phyloP scores from a whole-genome alignment of 306 rosid genomes.

The Begonia loranthoides region DNA sequence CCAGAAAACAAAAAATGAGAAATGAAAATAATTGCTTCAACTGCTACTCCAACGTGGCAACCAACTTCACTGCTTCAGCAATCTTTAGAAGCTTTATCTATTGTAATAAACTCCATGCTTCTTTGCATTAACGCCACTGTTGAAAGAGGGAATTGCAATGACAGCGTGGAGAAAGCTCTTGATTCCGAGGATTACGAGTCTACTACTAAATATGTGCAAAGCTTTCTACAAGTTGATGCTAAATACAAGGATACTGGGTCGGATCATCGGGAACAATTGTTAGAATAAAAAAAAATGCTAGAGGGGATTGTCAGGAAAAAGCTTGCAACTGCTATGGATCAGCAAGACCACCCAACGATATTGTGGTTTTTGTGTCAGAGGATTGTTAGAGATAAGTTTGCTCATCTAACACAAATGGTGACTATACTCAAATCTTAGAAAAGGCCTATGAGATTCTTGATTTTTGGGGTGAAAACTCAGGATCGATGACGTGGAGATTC shows the following conservation, averaged over 20 bases:
- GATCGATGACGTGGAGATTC: conserved; percentile 97
- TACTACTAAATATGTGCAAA: conserved; percentile 43
- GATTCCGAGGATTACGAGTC: conserved; percentile 59
- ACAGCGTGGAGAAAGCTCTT: conserved; percentile 56
- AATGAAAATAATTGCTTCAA: too few relatives aligned
- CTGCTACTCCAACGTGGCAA: too few relatives aligned
- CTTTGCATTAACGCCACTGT: conserved; percentile 78
- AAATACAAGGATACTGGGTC: conserved; percentile 58
- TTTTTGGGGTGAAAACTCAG: conserved; percentile 99
- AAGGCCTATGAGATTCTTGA: conserved; percentile 94
- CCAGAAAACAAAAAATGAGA: too few relatives aligned
- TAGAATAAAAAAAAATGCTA: conserved; percentile 43
- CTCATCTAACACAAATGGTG: conserved; percentile 94
- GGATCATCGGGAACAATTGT: conserved; percentile 62
- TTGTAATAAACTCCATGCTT: conserved; percentile 56
- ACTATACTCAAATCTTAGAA: conserved; percentile 84
- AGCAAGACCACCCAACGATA: conserved; percentile 51
- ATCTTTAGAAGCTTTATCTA: too few relatives aligned
- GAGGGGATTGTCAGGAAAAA: conserved; percentile 70
- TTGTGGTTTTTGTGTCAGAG: conserved; percentile 66
- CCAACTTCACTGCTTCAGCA: too few relatives aligned
- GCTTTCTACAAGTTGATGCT: conserved; percentile 55
- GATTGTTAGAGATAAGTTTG: conserved; percentile 89
- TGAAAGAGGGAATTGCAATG: conserved; percentile 59
- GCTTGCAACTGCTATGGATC: conserved; percentile 59